Evolutionary conservation across 1,284 basidiomycete genomes (phyloP).

Genomic region (Cutaneotrichosporon daszewskae): DNA sequence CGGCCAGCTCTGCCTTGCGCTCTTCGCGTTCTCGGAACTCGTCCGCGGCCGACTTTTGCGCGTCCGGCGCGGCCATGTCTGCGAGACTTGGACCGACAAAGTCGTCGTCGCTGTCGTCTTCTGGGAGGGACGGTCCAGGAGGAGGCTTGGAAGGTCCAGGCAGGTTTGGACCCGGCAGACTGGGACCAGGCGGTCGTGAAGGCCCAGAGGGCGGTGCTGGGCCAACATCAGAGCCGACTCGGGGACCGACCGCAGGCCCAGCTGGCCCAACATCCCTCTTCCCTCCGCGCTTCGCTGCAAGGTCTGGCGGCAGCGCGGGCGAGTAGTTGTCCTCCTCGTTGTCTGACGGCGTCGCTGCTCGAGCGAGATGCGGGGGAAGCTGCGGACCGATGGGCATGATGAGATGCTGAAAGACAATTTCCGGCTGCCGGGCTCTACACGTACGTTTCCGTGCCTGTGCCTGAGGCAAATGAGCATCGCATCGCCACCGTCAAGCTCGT

Average conservation of each 20-base stretch:
- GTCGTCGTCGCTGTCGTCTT: slow-evolving; percentile 25
- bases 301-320: slow-evolving; percentile 51
- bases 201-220: slow-evolving; percentile 4
- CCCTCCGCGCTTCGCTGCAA: slow-evolving; percentile 22
- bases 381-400: slow-evolving; percentile 18
- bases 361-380: slow-evolving; percentile 13
- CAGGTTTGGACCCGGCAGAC: slow-evolving; percentile 4
- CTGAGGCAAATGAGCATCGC: no score
- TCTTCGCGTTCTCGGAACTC: slow-evolving; percentile 73
- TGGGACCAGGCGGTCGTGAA: slow-evolving; percentile 1
- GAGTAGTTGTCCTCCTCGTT: slow-evolving; percentile 70
- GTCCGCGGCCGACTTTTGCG: slow-evolving; percentile 53
- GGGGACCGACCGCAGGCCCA: slow-evolving; percentile 6
- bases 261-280: slow-evolving; percentile 9
- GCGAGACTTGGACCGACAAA: slow-evolving; percentile 23
- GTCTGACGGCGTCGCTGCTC: slow-evolving; percentile 1
- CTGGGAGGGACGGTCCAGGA: slow-evolving; percentile 1
- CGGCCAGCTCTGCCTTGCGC: slow-evolving; percentile 57
- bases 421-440: neutral
- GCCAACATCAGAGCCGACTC: neutral
- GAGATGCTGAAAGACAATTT: neutral
- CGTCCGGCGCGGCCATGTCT: neutral
- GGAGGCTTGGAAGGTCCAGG: neutral
- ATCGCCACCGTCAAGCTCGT: no score
- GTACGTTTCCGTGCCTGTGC: no score